phyloP scores from a whole-genome alignment of 1,139 yeast genomes.

The Magnusiomyces paraingens region DNA sequence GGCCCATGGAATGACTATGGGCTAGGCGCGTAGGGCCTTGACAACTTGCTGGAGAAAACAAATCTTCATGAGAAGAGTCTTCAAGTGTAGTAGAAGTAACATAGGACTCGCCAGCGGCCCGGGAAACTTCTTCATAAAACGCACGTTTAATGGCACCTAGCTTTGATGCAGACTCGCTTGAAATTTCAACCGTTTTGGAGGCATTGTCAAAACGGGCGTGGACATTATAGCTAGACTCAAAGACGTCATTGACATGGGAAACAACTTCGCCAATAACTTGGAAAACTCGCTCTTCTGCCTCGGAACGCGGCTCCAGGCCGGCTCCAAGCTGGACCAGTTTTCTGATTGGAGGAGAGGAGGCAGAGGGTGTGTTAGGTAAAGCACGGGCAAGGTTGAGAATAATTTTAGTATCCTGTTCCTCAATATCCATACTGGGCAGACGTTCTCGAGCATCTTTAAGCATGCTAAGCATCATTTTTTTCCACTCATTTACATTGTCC shows the following conservation, averaged over 20 bases:
- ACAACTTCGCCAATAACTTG: constrained; percentile 78
- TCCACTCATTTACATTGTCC: constrained; percentile 50
- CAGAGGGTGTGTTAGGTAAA: not conserved
- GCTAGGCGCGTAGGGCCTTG: too few relatives aligned
- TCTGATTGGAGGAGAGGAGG: not conserved
- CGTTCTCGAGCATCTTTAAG: constrained; percentile 67
- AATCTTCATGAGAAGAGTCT: too few relatives aligned
- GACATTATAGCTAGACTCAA: constrained; percentile 48
- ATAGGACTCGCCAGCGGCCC: not conserved
- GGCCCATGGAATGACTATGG: too few relatives aligned
- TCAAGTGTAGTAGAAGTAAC: not conserved
- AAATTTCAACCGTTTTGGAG: constrained; percentile 27
- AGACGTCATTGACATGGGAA: constrained; percentile 75
- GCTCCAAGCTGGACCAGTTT: not conserved
- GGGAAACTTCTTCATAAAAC: constrained; percentile 14
- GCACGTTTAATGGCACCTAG: constrained; percentile 25
- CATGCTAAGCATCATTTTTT: constrained; percentile 52
- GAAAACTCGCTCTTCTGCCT: constrained; percentile 60
- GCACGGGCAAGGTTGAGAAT: constrained; percentile 37
- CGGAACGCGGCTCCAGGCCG: not conserved
- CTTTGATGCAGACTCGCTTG: constrained; percentile 21
- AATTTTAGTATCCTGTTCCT: constrained; percentile 68
- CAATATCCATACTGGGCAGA: constrained; percentile 69
- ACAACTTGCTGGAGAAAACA: too few relatives aligned
- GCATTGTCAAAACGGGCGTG: constrained; percentile 73